A percentile compares a stretch with the other conserved stretches of the same genome.
Conservation (phyloP, 2,329 filamentous ascomycete genomes). For the Aureobasidium pullulans region DNA sequence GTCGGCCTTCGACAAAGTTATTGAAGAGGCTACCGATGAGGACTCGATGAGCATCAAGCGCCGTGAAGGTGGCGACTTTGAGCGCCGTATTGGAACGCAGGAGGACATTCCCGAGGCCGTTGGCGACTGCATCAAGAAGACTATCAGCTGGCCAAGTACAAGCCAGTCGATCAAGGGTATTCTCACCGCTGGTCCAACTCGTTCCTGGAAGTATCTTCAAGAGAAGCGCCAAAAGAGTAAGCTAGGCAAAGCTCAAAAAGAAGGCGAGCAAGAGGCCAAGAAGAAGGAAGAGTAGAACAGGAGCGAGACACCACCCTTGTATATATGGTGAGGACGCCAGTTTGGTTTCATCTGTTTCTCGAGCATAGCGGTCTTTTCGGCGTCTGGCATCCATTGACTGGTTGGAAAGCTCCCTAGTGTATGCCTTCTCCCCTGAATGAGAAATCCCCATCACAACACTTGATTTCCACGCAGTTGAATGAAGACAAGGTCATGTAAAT, state of each 20-base stretch:
- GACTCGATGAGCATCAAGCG: slow-evolving; percentile 59
- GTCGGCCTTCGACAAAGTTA: slow-evolving; percentile 76
- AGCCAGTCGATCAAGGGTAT: slow-evolving; percentile 79
- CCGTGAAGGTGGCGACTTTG: slow-evolving; percentile 75
- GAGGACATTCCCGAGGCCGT: slow-evolving; percentile 64
- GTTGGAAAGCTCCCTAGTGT: background rate
- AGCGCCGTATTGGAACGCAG: slow-evolving; percentile 73
- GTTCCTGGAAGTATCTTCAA: slow-evolving; percentile 65
- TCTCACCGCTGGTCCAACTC: slow-evolving; percentile 65
- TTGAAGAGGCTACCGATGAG: slow-evolving; percentile 67
- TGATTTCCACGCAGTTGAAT: too few relatives aligned
- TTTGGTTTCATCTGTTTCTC: background rate
- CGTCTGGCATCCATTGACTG: too few relatives aligned
- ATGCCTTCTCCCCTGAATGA: too few relatives aligned
- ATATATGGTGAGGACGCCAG: background rate
- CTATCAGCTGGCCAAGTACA: slow-evolving; percentile 86
- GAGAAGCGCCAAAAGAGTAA: slow-evolving; percentile 59
- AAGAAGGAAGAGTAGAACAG: background rate
- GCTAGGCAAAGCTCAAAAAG: slow-evolving; percentile 15
- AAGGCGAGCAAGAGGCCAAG: slow-evolving; percentile 11
- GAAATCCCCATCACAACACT: too few relatives aligned
- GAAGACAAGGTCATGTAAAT: too few relatives aligned
- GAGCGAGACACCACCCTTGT: background rate
- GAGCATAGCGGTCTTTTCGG: background rate
- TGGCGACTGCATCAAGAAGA: slow-evolving; percentile 70